Evolutionary conservation across 2,329 filamentous ascomycete genomes (phyloP), one percentile per base, ranked within the genome.

Genomic region (Sphaerulina vaccinii): DNA sequence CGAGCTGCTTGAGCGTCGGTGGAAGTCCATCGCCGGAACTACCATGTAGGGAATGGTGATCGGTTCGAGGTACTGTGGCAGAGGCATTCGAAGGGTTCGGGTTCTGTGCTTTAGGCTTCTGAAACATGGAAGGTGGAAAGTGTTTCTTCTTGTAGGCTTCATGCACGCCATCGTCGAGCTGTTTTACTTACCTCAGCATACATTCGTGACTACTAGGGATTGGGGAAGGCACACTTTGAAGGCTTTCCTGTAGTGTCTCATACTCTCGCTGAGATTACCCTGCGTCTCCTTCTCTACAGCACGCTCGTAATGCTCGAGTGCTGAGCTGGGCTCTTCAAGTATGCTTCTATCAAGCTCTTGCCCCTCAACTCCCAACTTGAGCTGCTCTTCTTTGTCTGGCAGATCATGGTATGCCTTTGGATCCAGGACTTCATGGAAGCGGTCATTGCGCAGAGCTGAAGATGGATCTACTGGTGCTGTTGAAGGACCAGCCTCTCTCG

Each of bases 261-360:
- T 70, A 67, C 92, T 97, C 57, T 97, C 92, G 4, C 91, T 90
- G 44, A 97, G 77, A 57, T 83, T 93, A 0, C 93, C 93, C 62
- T 87, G 82, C 0, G 79, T 81, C 72, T 99, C 93, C 70, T 85
- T 90, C 71, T 95, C 87, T 50, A 96, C 91, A 3, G 92, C 93
- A 67, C 82, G 83, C 68, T 97, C 93, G 64, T 93, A 97, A 69
- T 96, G 88, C 62, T 97, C 93, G 13, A 99, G 73, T 0, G 93
- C 93, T 9, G 91, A 88, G 18, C 77, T 75, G 3, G 87, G 87
- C 61, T 86, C 80, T 52, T 67, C 59, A 15, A 57, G 65, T 9
- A 61, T 54, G 3, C 67, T 59, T 55, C 68, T 60, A 8, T 68
- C 58, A 23, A 70, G 61, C 55, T 73, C 62, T 70, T 70, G 68